Percentiles rank a stretch among this genome's conserved stretches.
phyloP scores from a whole-genome alignment of 2,329 filamentous ascomycete genomes.

The Lasiodiplodia sp. region DNA sequence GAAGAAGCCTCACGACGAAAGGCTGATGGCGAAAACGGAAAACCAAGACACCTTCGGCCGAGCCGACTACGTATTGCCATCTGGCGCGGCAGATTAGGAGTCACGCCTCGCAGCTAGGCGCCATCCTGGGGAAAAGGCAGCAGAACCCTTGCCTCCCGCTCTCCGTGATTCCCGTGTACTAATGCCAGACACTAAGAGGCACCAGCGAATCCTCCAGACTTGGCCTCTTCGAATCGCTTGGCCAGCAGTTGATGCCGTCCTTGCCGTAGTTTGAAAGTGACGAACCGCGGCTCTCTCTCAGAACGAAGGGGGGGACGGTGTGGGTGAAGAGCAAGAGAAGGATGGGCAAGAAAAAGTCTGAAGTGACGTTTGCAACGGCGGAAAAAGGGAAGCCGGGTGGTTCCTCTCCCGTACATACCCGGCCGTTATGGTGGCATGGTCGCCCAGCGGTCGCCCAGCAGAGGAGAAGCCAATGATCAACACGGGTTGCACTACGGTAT shows the following conservation, averaged over 20 bases:
- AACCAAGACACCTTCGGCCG: background rate
- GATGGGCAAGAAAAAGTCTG: too few relatives aligned
- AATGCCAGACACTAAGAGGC: background rate
- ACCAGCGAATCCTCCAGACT: background rate
- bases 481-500: background rate
- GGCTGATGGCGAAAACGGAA: background rate
- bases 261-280: too few relatives aligned
- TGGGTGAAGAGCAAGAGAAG: too few relatives aligned
- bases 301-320: too few relatives aligned
- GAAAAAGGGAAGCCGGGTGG: too few relatives aligned
- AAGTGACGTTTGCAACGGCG: too few relatives aligned
- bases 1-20: background rate
- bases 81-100: background rate
- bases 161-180: background rate
- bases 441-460: too few relatives aligned
- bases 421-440: too few relatives aligned
- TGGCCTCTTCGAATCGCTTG: background rate
- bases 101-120: background rate
- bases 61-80: background rate
- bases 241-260: background rate
- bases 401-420: too few relatives aligned
- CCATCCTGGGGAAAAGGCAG: background rate
- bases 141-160: background rate
- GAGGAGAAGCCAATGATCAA: background rate
- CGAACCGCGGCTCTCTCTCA: too few relatives aligned